Percentiles rank a stretch among this genome's conserved stretches.
phyloP scores from a whole-genome alignment of 768 basidiomycete species.

The Suillus americanus region DNA sequence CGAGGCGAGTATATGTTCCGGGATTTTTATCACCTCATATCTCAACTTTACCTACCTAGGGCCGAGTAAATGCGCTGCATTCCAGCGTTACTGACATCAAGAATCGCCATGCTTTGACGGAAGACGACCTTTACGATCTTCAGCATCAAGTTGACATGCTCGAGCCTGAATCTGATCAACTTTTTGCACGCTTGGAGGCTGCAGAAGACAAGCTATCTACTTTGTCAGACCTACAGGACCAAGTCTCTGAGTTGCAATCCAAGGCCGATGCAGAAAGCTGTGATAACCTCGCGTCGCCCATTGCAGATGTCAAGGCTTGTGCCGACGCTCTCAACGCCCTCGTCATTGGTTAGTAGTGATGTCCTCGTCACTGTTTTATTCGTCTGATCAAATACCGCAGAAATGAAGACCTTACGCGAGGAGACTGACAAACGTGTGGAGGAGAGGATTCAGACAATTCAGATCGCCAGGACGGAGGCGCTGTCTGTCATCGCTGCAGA shows the following conservation, averaged over 20 bases:
- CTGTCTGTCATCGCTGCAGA: slow-evolving; percentile 34
- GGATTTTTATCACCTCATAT: background rate
- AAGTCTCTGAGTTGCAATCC: slow-evolving; percentile 21
- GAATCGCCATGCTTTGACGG: slow-evolving; percentile 23
- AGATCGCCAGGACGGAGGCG: slow-evolving; percentile 39
- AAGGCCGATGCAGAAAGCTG: slow-evolving; percentile 21
- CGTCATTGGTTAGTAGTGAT: slow-evolving; percentile 39
- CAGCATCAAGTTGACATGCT: slow-evolving; percentile 40
- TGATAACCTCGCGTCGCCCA: slow-evolving; percentile 9
- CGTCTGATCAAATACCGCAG: slow-evolving; percentile 26
- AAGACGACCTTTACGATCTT: slow-evolving; percentile 33
- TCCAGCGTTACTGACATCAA: slow-evolving; percentile 19
- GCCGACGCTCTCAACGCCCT: slow-evolving; percentile 38
- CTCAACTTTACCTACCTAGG: slow-evolving; percentile 16
- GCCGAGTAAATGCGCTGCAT: slow-evolving; percentile 23
- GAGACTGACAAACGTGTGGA: slow-evolving; percentile 46
- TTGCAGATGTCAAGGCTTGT: slow-evolving; percentile 28
- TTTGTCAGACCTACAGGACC: slow-evolving; percentile 26
- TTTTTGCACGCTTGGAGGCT: slow-evolving; percentile 26
- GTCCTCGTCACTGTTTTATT: background rate
- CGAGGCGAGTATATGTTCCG: slow-evolving; percentile 16
- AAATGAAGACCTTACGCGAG: slow-evolving; percentile 45
- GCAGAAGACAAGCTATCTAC: slow-evolving; percentile 33
- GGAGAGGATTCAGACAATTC: slow-evolving; percentile 44
- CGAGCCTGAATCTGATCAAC: slow-evolving; percentile 31